These are phyloP conservation scores for Nicotiana tomentosiformis DNA, from an alignment of 257 asterid genomes.

Conservation along the genomic window DNA sequence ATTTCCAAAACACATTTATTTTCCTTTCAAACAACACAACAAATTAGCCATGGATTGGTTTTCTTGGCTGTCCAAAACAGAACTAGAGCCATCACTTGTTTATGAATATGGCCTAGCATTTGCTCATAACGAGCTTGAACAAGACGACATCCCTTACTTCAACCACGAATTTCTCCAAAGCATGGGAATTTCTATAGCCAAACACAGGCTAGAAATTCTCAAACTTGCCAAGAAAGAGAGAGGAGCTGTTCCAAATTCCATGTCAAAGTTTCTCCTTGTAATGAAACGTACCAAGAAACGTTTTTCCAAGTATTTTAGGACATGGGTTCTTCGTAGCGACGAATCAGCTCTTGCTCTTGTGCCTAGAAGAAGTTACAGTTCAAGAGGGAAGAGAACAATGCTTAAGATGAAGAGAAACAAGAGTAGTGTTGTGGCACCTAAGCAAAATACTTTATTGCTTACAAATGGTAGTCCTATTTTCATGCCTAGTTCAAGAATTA, in stretches of 20 bases:
- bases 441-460: conserved; percentile 34
- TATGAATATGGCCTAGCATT: conserved; percentile 39
- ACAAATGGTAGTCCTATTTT: conserved; percentile 51
- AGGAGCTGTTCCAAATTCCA: conserved; percentile 17
- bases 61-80: conserved; percentile 44
- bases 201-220: conserved; percentile 71
- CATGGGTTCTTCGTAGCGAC: conserved; percentile 38
- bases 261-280: conserved; percentile 47
- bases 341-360: conserved; percentile 54
- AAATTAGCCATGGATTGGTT: conserved; percentile 41
- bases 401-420: conserved; percentile 50
- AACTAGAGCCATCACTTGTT: conserved; percentile 36
- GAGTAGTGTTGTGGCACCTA: conserved; percentile 21
- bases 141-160: conserved; percentile 41
- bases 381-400: conserved; percentile 44
- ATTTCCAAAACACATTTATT: neutral
- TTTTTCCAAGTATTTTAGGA: conserved; percentile 39
- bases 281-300: conserved; percentile 49
- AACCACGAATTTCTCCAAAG: conserved; percentile 49
- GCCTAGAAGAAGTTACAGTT: conserved; percentile 30
- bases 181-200: conserved; percentile 54
- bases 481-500: conserved; percentile 43
- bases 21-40: neutral
- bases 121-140: conserved; percentile 43
- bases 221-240: conserved; percentile 39